phyloP scores from a whole-genome alignment of 768 basidiomycete genomes.

The Panus rudis region DNA sequence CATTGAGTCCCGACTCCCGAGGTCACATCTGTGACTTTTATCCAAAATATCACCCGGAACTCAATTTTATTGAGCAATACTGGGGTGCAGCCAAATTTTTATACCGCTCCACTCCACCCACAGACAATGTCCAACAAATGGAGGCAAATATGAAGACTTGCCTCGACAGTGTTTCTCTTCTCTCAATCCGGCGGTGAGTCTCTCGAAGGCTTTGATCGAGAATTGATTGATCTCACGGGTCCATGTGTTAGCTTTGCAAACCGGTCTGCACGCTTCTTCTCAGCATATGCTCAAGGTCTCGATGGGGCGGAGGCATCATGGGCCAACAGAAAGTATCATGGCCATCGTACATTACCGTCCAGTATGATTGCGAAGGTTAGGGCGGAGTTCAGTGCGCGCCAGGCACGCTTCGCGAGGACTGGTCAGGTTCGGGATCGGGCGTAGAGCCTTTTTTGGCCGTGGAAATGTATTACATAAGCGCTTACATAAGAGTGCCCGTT shows the following conservation, averaged over 20 bases:
- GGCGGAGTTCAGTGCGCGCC: neutral
- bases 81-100: conserved; percentile 24
- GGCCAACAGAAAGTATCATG: conserved; percentile 24
- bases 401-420: too few relatives aligned
- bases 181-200: conserved; percentile 14
- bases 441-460: too few relatives aligned
- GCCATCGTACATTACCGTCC: conserved; percentile 23
- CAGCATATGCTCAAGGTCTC: conserved; percentile 22
- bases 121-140: conserved; percentile 14
- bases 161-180: conserved; percentile 9
- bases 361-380: conserved; percentile 2
- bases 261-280: conserved; percentile 18
- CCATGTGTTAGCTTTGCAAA: conserved; percentile 20
- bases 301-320: conserved; percentile 24
- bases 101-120: conserved; percentile 16
- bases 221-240: neutral
- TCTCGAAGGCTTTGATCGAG: neutral
- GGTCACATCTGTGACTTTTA: conserved; percentile 15
- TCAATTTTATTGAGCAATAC: conserved; percentile 27
- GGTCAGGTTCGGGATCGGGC: too few relatives aligned
- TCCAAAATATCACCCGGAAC: conserved; percentile 25
- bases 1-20: conserved; percentile 5
- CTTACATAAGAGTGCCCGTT: too few relatives aligned
- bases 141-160: conserved; percentile 9
- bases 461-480: too few relatives aligned